These are phyloP conservation scores for Diutina siamensis DNA, from an alignment of 1,139 yeast species.

Conservation along the genomic window DNA sequence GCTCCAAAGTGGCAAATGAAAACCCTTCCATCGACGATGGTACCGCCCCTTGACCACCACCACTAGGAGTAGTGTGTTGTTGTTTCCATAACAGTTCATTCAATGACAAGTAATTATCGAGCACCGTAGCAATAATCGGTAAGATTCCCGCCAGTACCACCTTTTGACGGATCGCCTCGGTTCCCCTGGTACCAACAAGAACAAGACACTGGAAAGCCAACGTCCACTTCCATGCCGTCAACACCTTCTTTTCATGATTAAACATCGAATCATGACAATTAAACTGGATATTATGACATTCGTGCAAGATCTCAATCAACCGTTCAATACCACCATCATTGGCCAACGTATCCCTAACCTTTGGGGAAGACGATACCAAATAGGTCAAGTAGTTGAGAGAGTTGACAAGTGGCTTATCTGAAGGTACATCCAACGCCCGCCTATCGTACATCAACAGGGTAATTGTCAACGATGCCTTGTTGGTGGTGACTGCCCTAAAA, in stretches of 20 bases:
- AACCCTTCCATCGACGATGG: not conserved
- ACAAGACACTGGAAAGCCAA: constrained; percentile 87
- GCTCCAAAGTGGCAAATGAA: not conserved
- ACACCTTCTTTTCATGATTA: constrained; percentile 36
- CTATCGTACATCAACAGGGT: constrained; percentile 84
- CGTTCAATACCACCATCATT: constrained; percentile 89
- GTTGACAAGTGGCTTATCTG: constrained; percentile 83
- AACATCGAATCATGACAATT: constrained; percentile 27
- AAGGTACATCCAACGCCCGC: constrained; percentile 83
- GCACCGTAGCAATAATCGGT: constrained; percentile 81
- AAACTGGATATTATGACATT: constrained; percentile 42
- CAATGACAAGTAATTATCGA: constrained; percentile 64
- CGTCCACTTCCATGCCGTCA: constrained; percentile 95
- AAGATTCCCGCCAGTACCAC: constrained; percentile 87
- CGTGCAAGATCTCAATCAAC: constrained; percentile 73
- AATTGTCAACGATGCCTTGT: constrained; percentile 84
- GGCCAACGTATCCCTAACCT: constrained; percentile 82
- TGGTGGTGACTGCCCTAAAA: constrained; percentile 64
- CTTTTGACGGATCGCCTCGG: constrained; percentile 72
- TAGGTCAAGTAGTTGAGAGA: constrained; percentile 84
- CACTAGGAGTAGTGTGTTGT: too few relatives aligned
- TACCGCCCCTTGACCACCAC: too few relatives aligned
- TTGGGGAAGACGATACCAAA: constrained; percentile 73
- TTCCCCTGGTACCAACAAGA: constrained; percentile 84
- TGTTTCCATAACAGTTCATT: constrained; percentile 19